phyloP scores from a whole-genome alignment of 108 stramenopile genomes.

The Cyclotella cryptica region DNA sequence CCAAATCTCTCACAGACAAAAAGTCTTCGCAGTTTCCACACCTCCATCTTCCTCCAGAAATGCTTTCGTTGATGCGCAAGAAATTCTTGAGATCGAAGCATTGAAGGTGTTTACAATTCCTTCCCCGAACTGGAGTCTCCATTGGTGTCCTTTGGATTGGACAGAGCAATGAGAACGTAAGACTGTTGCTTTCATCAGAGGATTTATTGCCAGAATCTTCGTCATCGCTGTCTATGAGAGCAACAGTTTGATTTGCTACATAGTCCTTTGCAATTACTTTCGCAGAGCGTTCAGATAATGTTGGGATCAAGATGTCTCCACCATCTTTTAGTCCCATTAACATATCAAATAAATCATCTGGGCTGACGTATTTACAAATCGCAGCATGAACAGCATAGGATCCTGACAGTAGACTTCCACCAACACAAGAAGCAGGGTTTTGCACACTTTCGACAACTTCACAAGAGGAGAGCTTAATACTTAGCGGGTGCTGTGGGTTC shows the following conservation, averaged over 20 bases:
- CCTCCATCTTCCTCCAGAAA: conserved; percentile 76
- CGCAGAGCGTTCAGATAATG: conserved; percentile 29
- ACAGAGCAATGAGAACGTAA: conserved; percentile 66
- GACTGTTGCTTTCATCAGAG: conserved; percentile 16
- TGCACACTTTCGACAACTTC: conserved; percentile 46
- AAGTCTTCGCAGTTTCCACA: conserved; percentile 61
- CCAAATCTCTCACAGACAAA: conserved; percentile 48
- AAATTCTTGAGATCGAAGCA: conserved; percentile 74
- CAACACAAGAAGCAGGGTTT: background rate
- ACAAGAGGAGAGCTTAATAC: conserved; percentile 51
- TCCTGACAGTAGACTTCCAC: conserved; percentile 20
- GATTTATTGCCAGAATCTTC: conserved; percentile 32
- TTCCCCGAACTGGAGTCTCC: conserved; percentile 66
- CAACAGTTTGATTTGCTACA: conserved; percentile 39
- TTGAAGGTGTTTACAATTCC: conserved; percentile 47
- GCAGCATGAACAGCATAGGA: conserved; percentile 59
- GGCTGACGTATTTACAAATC: conserved; percentile 59
- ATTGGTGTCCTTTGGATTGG: conserved; percentile 64
- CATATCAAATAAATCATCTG: conserved; percentile 44
- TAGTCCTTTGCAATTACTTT: conserved; percentile 51
- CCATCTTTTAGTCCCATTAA: conserved; percentile 34
- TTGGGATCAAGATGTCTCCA: conserved; percentile 40
- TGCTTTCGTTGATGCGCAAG: conserved; percentile 56
- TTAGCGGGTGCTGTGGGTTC: conserved; percentile 17
- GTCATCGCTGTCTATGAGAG: conserved; percentile 51